Evolutionary conservation across 2,329 filamentous ascomycete species (phyloP), one percentile per base, ranked within the genome.

Genomic region (Aspergillus persii): DNA sequence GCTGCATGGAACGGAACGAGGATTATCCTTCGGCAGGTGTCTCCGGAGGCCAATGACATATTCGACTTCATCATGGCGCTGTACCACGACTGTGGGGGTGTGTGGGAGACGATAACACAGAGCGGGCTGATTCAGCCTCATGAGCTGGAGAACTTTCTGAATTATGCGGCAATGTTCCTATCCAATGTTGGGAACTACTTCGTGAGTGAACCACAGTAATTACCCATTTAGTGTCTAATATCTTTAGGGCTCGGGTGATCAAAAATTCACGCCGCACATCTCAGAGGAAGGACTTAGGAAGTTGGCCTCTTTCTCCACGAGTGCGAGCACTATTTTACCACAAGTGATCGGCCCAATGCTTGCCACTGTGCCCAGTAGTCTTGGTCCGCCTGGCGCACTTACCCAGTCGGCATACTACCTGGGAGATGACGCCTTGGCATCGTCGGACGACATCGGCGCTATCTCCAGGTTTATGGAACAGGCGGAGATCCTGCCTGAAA

Each of bases 21-120:
- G 50, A 78, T 84, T 54, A 80, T 84, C 51, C 74, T 84, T 30
- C 79, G 81, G 46, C 82, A 84, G 68, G 74, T 81, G 30, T 83
- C 80, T 3, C 75, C 78, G 31, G 82, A 84, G 65, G 79, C 80
- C 3, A 81, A 81, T 63, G 66, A 68, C 44, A 83, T 84, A 57
- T 84, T 83, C 64, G 82, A 85, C 68, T 81, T 84, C 68, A 82
- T 84, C 49, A 69, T 84, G 56, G 74, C 77, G 8, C 69, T 84
- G 8, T 78, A 84, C 68, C 77, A 77, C 61, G 68, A 73, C 53
- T 76, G 74, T 67, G 72, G 77, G 52, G 82, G 82, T 31, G 75
- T 83, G 63, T 84, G 83, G 76, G 71, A 78, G 39, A 66, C 70
- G 9, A 71, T 82, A 7, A 61, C 63, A 3, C 33, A 8, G 1